These are phyloP conservation scores for Ascochyta clinopodiicola DNA, from an alignment of 2,329 filamentous ascomycete genomes.

Conservation along the genomic window DNA sequence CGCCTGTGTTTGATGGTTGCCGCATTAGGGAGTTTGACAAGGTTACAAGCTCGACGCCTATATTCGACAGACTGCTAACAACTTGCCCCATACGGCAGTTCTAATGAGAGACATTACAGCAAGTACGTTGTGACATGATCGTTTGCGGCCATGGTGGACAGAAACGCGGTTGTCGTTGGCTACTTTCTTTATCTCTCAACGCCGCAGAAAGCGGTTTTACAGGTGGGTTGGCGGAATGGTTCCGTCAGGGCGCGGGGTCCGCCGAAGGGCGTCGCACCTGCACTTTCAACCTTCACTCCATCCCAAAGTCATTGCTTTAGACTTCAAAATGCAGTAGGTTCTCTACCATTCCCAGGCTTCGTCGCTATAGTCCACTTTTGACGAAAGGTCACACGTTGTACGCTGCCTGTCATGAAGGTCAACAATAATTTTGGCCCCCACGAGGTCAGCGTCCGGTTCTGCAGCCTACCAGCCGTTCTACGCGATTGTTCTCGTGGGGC, in stretches of 20 bases:
- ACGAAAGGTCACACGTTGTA: neutral
- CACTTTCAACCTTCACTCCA: neutral
- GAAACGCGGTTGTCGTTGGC: neutral
- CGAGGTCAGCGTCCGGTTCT: neutral
- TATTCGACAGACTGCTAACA: conserved; percentile 1
- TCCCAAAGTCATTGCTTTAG: neutral
- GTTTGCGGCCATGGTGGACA: conserved; percentile 9
- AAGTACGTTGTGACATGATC: neutral
- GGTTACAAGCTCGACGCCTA: conserved; percentile 15
- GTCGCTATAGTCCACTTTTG: neutral
- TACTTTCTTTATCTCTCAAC: conserved; percentile 7
- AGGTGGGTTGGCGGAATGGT: neutral
- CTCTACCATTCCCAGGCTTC: neutral
- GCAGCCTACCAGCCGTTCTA: neutral
- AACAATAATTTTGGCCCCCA: conserved; percentile 3
- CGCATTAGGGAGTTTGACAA: conserved; percentile 4
- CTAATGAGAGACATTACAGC: neutral
- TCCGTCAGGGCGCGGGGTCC: neutral
- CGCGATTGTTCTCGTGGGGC: neutral
- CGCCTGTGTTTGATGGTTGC: conserved; percentile 10
- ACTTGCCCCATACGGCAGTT: conserved; percentile 8
- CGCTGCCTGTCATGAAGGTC: neutral
- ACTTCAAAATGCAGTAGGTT: neutral
- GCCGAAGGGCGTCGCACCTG: neutral
- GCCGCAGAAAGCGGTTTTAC: neutral